Conservation (phyloP, 169 alveolate species). For the Plasmodium inui region DNA sequence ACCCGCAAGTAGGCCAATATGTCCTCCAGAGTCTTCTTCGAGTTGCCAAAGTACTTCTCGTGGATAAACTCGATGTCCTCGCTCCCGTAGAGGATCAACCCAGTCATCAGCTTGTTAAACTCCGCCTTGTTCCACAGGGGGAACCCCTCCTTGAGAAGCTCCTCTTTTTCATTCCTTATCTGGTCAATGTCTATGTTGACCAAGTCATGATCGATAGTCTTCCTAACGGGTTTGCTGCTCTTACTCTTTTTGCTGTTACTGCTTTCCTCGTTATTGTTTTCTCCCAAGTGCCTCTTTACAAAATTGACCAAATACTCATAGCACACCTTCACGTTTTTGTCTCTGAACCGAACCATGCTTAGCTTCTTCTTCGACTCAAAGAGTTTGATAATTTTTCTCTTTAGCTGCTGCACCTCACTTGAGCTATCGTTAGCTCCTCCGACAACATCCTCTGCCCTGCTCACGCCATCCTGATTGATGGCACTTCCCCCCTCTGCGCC, state of each 20-base stretch:
- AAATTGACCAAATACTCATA: conserved; percentile 15
- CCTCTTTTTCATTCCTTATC: conserved; percentile 34
- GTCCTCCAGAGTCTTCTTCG: conserved; percentile 56
- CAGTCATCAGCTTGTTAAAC: conserved; percentile 56
- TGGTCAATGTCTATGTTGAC: conserved; percentile 39
- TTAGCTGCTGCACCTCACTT: not conserved
- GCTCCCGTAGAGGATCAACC: conserved; percentile 32
- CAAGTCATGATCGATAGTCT: conserved; percentile 1
- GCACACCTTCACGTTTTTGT: conserved; percentile 37
- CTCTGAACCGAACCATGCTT: conserved; percentile 28
- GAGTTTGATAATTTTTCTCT: conserved; percentile 16
- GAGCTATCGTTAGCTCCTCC: not conserved
- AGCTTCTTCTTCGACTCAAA: conserved; percentile 29
- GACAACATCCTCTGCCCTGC: not conserved
- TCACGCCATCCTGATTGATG: not conserved
- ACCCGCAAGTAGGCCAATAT: conserved; percentile 40
- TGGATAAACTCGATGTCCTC: conserved; percentile 40
- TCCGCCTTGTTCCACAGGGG: conserved; percentile 68
- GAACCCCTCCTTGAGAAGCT: conserved; percentile 41
- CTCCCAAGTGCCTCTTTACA: conserved; percentile 23
- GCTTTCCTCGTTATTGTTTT: not conserved
- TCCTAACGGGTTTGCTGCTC: not conserved
- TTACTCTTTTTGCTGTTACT: not conserved
- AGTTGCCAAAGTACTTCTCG: conserved; percentile 46
- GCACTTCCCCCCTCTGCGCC: not conserved